These are phyloP conservation scores for Eucalyptus marginata DNA, from an alignment of 345 rosid species.

Conservation along the genomic window DNA sequence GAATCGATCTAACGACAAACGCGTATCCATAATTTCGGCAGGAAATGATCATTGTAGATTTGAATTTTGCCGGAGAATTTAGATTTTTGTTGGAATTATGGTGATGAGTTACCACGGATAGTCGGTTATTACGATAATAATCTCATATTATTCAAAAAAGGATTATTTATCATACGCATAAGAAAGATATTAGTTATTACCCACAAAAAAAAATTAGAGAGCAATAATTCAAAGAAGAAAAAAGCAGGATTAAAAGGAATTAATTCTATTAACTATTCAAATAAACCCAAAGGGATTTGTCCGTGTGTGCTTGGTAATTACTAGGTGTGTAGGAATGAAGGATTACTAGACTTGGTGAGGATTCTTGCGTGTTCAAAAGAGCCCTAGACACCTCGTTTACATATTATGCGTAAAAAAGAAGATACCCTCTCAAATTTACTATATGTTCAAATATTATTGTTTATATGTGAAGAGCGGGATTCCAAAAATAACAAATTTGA, in stretches of 20 bases:
- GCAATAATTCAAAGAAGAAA: not conserved
- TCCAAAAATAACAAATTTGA: not conserved
- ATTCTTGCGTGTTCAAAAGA: not conserved
- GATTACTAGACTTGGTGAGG: not conserved
- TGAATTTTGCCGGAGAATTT: not conserved
- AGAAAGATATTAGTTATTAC: not conserved
- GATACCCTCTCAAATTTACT: not conserved
- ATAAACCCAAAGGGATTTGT: too few relatives aligned
- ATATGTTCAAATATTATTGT: not conserved
- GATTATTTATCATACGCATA: not conserved
- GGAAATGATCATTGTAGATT: not conserved
- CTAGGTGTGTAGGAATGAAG: not conserved
- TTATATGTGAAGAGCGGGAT: not conserved
- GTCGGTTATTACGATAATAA: accelerated
- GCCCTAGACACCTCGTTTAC: accelerated
- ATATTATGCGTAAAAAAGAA: not conserved
- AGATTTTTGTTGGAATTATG: not conserved
- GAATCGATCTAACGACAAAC: not conserved
- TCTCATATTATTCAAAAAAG: not conserved
- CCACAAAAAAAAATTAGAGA: not conserved
- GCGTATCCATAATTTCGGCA: not conserved
- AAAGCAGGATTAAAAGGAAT: not conserved
- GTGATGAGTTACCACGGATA: accelerated
- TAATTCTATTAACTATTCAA: not conserved
- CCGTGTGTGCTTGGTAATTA: not conserved